Base-by-base conservation (phyloP, 306 rosid species). In the Citrullus amarus region DNA sequence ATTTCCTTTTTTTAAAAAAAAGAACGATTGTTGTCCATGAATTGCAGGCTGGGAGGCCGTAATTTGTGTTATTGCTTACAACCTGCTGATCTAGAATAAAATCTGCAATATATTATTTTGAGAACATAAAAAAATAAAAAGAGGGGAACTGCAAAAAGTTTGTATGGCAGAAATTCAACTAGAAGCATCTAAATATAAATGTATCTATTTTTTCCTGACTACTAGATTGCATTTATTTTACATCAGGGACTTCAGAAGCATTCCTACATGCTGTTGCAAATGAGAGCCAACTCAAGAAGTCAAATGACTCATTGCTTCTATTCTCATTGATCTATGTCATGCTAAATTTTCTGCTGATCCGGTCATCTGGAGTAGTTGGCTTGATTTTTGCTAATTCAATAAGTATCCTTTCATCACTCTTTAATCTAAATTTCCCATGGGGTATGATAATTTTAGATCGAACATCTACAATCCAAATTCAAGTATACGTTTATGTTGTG, bases 181-280 rank as follows among this genome's bases (percentile, higher is more conserved):
- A 50, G 28, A 50, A 50, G 18, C 41, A 50, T 72, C 60, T 70
- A 11, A 43, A 41, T 38, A n/a, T 68, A 57, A 50, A 57, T 14
- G 18, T 51, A 72, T 50, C 60, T 72, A 50, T 13, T 72, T 14
- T 70, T 72, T 72, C 77, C 77, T 30, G 77, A 72, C 56, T 25
- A 50, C 25, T 72, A 28, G 43, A 15, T 50, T 72, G 44, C 14
- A 2, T 55, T 14, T 30, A 72, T 32, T 8, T 61, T 18, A 78
- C 70, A 44, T 81, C 91, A 92, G 97, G 98, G 83, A 95, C 97
- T 58, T 95, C 98, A 66, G 98, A 95, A 86, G 87, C 97, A 59
- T 95, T 95, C 85, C 84, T 95, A 76, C 97, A 95, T 68, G 97
- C 98, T n/a, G 96, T 92, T 82, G 97, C 96, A 77, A 85, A 88